phyloP scores from a whole-genome alignment of 257 asterid species.

The Solanum sejunctum region DNA sequence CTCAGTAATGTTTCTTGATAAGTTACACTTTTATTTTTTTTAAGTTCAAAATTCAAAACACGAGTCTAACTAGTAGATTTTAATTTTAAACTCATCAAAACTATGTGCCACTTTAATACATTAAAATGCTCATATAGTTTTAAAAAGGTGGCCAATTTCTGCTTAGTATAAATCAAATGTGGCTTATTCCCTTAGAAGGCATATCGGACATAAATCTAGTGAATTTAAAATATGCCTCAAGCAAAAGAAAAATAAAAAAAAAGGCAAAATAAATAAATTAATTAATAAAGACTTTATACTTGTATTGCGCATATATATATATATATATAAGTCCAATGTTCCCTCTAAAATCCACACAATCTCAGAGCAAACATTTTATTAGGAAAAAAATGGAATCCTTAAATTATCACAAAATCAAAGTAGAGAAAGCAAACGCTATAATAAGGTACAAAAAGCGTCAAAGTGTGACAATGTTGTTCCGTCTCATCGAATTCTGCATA shows the following conservation, averaged over 20 bases:
- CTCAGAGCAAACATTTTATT: not conserved
- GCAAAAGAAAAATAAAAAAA: not conserved
- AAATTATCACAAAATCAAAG: conserved; percentile 15
- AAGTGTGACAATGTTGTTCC: conserved; percentile 16
- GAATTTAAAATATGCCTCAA: not conserved
- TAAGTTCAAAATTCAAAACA: not conserved
- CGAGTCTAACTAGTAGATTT: not conserved
- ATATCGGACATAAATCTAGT: not conserved
- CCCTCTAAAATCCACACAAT: not conserved
- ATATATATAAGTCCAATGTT: not conserved
- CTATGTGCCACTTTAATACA: not conserved
- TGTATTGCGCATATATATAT: not conserved
- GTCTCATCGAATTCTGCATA: conserved; percentile 18
- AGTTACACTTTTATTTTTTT: too few relatives aligned
- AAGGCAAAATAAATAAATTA: not conserved
- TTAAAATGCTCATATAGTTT: not conserved
- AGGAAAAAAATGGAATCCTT: conserved; percentile 12
- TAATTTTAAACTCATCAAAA: not conserved
- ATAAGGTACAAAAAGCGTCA: conserved; percentile 2
- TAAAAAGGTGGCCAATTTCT: not conserved
- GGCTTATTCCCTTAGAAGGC: not conserved
- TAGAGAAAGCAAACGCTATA: conserved; percentile 24
- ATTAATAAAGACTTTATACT: not conserved
- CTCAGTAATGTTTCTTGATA: not conserved
- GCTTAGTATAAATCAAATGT: not conserved